Evolutionary conservation across 176 grass and related monocot species (phyloP).

Genomic region (Miscanthus lutarioriparius): DNA sequence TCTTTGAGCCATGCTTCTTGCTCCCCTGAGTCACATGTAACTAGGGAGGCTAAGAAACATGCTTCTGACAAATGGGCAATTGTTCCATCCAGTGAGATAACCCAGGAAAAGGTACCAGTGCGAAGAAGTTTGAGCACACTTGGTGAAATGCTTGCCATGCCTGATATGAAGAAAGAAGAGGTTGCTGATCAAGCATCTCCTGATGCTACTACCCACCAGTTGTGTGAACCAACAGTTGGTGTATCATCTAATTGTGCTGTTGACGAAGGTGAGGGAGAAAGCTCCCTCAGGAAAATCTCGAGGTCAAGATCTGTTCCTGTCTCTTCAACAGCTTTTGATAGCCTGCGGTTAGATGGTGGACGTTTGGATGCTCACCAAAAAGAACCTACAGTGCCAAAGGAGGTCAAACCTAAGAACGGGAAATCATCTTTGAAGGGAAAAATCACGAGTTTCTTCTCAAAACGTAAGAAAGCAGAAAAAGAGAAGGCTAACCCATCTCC

Average conservation of each 20-base stretch:
- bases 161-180: constrained; percentile 76
- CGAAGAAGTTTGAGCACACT: constrained; percentile 88
- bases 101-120: constrained; percentile 44
- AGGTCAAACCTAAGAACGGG: constrained; percentile 54
- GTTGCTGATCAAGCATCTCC: constrained; percentile 18
- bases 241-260: constrained; percentile 47
- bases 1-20: constrained; percentile 73
- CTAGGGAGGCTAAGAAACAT: constrained; percentile 83
- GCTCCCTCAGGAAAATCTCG: constrained; percentile 53
- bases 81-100: constrained; percentile 58
- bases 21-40: constrained; percentile 81
- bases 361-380: constrained; percentile 47
- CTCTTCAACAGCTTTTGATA: constrained; percentile 70
- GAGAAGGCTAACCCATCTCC: constrained; percentile 50
- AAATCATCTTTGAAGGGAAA: constrained; percentile 83
- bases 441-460: constrained; percentile 80
- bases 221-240: constrained; percentile 45
- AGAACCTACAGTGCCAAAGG: constrained; percentile 33
- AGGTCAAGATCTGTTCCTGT: constrained; percentile 86
- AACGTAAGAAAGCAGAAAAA: constrained; percentile 63
- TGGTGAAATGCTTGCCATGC: constrained; percentile 90
- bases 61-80: constrained; percentile 79
- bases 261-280: constrained; percentile 25
- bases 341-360: constrained; percentile 48
- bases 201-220: constrained; percentile 16